phyloP scores from a whole-genome alignment of 2,329 filamentous ascomycete genomes.

The Leptographium galeiforme region DNA sequence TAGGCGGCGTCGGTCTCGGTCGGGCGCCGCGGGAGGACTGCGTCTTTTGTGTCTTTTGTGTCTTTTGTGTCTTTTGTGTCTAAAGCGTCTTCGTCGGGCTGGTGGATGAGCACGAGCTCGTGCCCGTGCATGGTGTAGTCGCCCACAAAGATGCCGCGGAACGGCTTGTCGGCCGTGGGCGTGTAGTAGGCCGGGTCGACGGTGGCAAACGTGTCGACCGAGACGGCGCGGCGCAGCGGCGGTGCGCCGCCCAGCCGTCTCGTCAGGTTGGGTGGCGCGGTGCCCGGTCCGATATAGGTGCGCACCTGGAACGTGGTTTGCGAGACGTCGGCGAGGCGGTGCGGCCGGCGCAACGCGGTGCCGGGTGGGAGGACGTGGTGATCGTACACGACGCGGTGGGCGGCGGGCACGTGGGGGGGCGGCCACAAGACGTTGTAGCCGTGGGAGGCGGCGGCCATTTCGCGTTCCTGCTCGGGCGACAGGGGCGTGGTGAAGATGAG shows the following conservation, averaged over 20 bases:
- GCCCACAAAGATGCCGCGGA: slow-evolving; percentile 82
- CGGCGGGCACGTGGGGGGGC: slow-evolving; percentile 53
- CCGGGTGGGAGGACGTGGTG: slow-evolving; percentile 12
- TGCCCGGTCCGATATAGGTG: no score
- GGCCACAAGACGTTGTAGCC: slow-evolving; percentile 58
- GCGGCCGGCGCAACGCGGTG: slow-evolving; percentile 3
- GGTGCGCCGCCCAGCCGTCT: no score
- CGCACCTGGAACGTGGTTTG: slow-evolving; percentile 60
- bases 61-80: no score
- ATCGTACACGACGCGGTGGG: slow-evolving; percentile 32
- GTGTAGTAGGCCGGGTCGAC: slow-evolving; percentile 65
- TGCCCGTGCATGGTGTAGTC: slow-evolving; percentile 82
- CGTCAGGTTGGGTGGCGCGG: no score
- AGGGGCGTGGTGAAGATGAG: slow-evolving; percentile 51
- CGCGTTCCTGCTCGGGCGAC: slow-evolving; percentile 20
- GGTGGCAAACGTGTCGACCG: slow-evolving; percentile 53
- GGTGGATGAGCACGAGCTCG: slow-evolving; percentile 74
- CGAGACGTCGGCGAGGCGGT: slow-evolving; percentile 44
- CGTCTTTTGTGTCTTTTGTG: no score
- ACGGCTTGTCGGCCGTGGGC: slow-evolving; percentile 67
- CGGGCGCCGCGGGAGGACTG: slow-evolving; percentile 20
- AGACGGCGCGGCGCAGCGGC: slow-evolving; percentile 20
- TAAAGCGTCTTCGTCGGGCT: no score
- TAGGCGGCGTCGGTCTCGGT: slow-evolving; percentile 33
- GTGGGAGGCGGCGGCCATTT: slow-evolving; percentile 18